phyloP scores from a whole-genome alignment of 108 stramenopile species.

The Fragilaria crotonensis region DNA sequence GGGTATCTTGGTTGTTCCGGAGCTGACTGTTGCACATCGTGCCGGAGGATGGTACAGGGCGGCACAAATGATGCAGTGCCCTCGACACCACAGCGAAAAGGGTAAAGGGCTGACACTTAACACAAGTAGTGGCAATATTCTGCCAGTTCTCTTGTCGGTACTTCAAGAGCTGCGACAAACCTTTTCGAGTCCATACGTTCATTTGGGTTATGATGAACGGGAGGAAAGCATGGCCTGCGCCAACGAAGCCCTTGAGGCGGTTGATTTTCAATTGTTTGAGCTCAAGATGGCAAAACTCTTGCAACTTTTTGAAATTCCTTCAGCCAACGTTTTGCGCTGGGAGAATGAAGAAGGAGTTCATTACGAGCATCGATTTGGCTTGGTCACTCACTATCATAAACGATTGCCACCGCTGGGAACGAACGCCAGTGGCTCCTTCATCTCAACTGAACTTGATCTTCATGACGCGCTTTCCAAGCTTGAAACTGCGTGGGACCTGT shows the following conservation, averaged over 20 bases:
- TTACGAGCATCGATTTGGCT: conserved; percentile 17
- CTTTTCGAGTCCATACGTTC: conserved; percentile 16
- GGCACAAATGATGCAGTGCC: conserved; percentile 19
- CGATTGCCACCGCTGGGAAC: background rate
- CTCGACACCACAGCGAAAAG: conserved; percentile 6
- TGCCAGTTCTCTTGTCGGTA: background rate
- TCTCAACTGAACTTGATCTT: conserved; percentile 20
- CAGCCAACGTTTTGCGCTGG: conserved; percentile 17
- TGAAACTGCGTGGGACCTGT: conserved; percentile 2
- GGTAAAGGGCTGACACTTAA: conserved; percentile 7
- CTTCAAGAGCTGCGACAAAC: conserved; percentile 11
- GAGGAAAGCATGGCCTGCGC: conserved; percentile 13
- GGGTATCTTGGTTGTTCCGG: conserved; percentile 29
- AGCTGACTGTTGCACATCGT: conserved; percentile 18
- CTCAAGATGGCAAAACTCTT: conserved; percentile 8
- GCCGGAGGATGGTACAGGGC: conserved; percentile 21
- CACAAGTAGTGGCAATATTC: background rate
- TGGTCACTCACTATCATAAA: conserved; percentile 15
- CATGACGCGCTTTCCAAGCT: conserved; percentile 1
- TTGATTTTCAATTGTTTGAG: conserved; percentile 13
- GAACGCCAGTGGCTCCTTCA: background rate
- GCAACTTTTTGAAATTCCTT: conserved; percentile 1
- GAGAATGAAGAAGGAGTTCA: conserved; percentile 15
- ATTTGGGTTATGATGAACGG: conserved; percentile 27
- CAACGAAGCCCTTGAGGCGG: conserved; percentile 5